Evolutionary conservation across 2,329 filamentous ascomycete species (phyloP).

Genomic region (Aspergillus brunneoviolaceus): DNA sequence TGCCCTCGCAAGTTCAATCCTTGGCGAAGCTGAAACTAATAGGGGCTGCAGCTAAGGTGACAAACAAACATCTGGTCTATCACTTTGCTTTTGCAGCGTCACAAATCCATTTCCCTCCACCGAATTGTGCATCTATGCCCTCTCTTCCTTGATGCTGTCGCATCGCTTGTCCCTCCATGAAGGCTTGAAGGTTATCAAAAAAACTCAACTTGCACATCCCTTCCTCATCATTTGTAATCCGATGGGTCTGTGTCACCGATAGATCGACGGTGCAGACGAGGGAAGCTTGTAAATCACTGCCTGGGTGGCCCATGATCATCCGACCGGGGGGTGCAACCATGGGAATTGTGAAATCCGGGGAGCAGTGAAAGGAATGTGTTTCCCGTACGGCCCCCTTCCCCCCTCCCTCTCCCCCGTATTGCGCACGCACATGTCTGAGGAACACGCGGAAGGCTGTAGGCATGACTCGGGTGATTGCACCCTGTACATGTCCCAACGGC

Average conservation of each 20-base stretch:
- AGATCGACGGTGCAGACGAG: constrained; percentile 16
- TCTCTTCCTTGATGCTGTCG: background rate
- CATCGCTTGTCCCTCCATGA: background rate
- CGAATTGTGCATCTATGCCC: background rate
- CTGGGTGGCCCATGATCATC: constrained; percentile 12
- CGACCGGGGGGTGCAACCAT: background rate
- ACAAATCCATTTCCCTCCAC: background rate
- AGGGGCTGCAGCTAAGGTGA: background rate
- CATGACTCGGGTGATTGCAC: constrained; percentile 1
- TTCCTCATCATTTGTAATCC: background rate
- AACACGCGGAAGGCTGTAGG: constrained; percentile 9
- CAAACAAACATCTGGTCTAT: background rate
- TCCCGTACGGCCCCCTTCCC: no score
- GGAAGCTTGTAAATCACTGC: constrained; percentile 11
- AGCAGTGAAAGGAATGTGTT: constrained; percentile 15
- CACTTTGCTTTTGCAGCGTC: background rate
- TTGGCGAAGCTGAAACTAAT: background rate
- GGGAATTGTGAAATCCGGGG: constrained; percentile 11
- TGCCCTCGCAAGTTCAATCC: background rate
- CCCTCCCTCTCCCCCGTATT: background rate
- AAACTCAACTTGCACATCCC: background rate
- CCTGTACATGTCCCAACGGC: background rate
- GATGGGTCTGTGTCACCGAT: constrained; percentile 1
- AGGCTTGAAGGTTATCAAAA: background rate
- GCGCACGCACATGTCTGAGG: constrained; percentile 9